A percentile compares a stretch with the other conserved stretches of the same genome.
phyloP scores from a whole-genome alignment of 179 eudicot species.

The Nepenthes alata region DNA sequence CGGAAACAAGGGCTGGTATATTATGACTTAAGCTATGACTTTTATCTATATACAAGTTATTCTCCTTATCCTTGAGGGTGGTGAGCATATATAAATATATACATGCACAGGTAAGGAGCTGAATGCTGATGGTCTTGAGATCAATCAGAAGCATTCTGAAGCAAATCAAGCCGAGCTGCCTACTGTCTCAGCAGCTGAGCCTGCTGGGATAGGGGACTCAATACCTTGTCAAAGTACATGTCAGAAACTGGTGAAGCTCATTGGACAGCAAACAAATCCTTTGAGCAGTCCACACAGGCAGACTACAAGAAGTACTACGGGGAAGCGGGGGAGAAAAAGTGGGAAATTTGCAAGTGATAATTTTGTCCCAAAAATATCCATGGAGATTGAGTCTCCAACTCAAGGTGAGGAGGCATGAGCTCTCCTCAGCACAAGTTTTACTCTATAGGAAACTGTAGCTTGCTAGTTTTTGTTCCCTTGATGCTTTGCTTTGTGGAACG shows the following conservation, averaged over 20 bases:
- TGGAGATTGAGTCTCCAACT: constrained; percentile 13
- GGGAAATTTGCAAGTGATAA: constrained; percentile 14
- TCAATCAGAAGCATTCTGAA: constrained; percentile 1
- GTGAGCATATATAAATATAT: not conserved
- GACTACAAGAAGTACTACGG: constrained; percentile 6
- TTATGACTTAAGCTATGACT: not conserved
- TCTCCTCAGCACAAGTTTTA: not conserved
- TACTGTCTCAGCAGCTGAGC: constrained; percentile 9
- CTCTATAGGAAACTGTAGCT: not conserved
- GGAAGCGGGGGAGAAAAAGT: constrained; percentile 10
- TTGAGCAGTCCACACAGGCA: constrained; percentile 10
- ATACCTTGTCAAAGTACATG: constrained; percentile 6
- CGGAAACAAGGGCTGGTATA: constrained; percentile 18
- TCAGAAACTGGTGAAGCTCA: constrained; percentile 3
- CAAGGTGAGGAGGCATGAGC: constrained; percentile 27
- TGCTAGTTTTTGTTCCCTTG: not conserved
- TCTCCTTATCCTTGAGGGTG: not conserved
- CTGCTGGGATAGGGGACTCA: constrained; percentile 9
- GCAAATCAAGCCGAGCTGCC: constrained; percentile 17
- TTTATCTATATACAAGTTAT: not conserved
- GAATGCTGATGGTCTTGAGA: constrained; percentile 10
- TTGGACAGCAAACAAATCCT: constrained; percentile 16
- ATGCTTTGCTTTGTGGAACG: too few relatives aligned
- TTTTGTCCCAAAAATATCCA: constrained; percentile 6
- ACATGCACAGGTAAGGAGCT: not conserved